Conservation (phyloP, 768 basidiomycete species). For the Kwoniella dejecticola region DNA sequence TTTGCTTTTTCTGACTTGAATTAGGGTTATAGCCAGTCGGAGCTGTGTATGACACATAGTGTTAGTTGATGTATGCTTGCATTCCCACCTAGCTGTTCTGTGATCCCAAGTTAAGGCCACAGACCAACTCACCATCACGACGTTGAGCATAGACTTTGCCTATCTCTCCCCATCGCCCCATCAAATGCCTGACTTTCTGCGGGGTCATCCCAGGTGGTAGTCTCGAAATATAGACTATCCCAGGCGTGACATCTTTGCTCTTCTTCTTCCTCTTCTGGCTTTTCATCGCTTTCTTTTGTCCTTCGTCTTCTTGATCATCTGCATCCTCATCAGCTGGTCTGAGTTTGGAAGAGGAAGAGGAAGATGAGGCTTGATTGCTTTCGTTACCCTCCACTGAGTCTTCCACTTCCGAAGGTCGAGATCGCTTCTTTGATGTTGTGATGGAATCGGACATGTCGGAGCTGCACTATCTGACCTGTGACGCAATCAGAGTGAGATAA, state of each 20-base stretch:
- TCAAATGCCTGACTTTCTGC: constrained; percentile 88
- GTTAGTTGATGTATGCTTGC: too few species aligned
- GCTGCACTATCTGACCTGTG: too few species aligned
- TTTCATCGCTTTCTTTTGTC: background rate
- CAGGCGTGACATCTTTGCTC: constrained; percentile 57
- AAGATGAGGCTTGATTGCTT: background rate
- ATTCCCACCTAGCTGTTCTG: too few species aligned
- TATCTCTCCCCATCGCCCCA: constrained; percentile 84
- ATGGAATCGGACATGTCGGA: background rate
- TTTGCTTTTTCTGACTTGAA: constrained; percentile 62
- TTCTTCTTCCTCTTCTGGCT: constrained; percentile 37
- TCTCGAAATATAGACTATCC: constrained; percentile 90
- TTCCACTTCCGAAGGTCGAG: background rate
- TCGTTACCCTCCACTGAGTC: background rate
- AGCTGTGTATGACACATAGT: constrained; percentile 59
- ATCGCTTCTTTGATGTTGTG: background rate
- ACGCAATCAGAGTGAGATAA: too few species aligned
- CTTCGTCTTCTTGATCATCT: background rate
- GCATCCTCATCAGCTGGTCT: background rate
- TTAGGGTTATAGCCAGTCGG: constrained; percentile 54
- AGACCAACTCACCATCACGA: constrained; percentile 75
- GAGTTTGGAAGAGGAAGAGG: too few species aligned
- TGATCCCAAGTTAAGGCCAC: too few species aligned
- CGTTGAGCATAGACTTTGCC: constrained; percentile 88
- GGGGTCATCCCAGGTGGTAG: constrained; percentile 99